Evolutionary conservation across 345 rosid genomes (phyloP), one percentile per base, ranked within the genome.

Genomic region (Toxicodendron radicans): DNA sequence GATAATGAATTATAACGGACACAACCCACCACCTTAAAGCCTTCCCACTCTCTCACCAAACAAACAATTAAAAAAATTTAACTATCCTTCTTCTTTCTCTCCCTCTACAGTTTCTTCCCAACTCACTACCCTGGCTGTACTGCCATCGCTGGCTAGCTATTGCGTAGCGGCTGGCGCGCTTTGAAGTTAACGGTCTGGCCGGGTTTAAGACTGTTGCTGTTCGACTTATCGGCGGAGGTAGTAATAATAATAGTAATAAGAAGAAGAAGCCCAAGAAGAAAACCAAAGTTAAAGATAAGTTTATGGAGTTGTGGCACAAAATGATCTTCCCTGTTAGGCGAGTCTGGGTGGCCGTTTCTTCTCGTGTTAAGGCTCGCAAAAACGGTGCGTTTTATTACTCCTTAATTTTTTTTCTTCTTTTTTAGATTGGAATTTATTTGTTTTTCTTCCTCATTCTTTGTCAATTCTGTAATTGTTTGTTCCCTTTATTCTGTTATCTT

Each of bases 271-370:
- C 13, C 70, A 59, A 76, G 69, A 73, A 45, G 67, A 70, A 58
- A 45, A 61, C 27, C 1, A 66, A 24, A 66, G 79, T 60, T 9
- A 79, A 61, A 30, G 79, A 66, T 1, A 71, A 18, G 69, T 68
- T 73, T 62, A 85, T 84, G 93, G 88, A 89, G 45, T 79, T 45
- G 74, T 86, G 86, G 90, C 81, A 84, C 10, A 83, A 85, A 79
- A 82, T 85, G 80, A 70, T 89, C 72, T 84, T 87, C 70, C 93
- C 91, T 59, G 85, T 86, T 69, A 49, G 85, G 5, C 49, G 82
- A 10, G 81, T 85, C 41, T 87, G 88, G 90, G 33, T 83, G 57
- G 73, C 83, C 57, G 71, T 89, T 67, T 87, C 93, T 38, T 61
- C 91, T 61, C 89, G 87, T 7, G 61, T 89, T 59, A 85, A 83